Percentiles rank a stretch among this genome's conserved stretches.
These are phyloP conservation scores for Hibiscus tridactylites DNA, from an alignment of 345 rosid genomes.

Conservation along the genomic window DNA sequence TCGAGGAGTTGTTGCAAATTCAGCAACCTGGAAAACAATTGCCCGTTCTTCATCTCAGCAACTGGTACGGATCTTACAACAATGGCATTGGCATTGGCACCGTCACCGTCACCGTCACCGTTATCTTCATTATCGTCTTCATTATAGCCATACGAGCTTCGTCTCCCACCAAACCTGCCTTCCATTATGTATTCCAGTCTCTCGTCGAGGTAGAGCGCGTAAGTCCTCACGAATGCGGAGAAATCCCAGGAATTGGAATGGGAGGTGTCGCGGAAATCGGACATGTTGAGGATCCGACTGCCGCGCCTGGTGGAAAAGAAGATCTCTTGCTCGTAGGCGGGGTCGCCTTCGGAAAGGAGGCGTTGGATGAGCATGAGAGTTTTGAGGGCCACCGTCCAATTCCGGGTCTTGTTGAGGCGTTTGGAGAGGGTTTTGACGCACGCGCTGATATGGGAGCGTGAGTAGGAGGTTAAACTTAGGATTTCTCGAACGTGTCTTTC, in stretches of 20 bases:
- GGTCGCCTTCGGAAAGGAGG: constrained; percentile 61
- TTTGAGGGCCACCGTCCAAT: constrained; percentile 87
- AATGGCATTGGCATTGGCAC: constrained; percentile 13
- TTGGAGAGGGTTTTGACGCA: constrained; percentile 49
- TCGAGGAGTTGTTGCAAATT: constrained; percentile 79
- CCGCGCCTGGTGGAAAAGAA: constrained; percentile 85
- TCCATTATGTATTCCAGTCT: constrained; percentile 68
- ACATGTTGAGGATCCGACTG: constrained; percentile 72
- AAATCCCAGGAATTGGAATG: constrained; percentile 66
- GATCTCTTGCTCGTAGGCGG: constrained; percentile 77
- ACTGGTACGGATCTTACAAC: constrained; percentile 34
- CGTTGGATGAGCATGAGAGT: constrained; percentile 66
- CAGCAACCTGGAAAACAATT: constrained; percentile 48
- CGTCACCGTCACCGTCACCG: constrained; percentile 7
- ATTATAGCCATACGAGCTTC: constrained; percentile 33
- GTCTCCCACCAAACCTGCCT: constrained; percentile 49
- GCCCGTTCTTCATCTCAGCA: constrained; percentile 53
- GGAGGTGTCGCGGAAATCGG: constrained; percentile 66
- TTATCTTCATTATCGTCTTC: constrained; percentile 37
- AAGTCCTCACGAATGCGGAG: constrained; percentile 79
- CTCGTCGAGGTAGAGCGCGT: constrained; percentile 75
- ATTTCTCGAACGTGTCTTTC: constrained; percentile 72
- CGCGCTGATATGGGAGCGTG: constrained; percentile 44
- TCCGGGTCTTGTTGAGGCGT: constrained; percentile 72
- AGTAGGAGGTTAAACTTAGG: constrained; percentile 59